Conservation (phyloP, 129 eudicot species). For the Chrysanthemum makinoi region DNA sequence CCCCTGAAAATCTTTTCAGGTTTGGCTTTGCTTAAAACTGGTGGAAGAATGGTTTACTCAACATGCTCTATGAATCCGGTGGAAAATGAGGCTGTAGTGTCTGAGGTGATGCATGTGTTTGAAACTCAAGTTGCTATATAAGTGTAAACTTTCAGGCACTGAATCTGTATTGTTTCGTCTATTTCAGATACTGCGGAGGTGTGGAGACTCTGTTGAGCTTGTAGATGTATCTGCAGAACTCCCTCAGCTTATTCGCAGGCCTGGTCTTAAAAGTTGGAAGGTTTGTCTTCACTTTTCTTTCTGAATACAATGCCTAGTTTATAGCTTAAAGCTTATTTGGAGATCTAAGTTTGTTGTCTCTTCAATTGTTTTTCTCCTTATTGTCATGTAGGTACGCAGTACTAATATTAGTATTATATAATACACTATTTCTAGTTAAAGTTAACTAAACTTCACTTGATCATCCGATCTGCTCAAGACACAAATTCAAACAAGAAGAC, state of each 20-base stretch:
- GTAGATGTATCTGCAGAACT: slow-evolving; percentile 86
- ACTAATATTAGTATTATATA: neutral
- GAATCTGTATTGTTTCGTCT: slow-evolving; percentile 11
- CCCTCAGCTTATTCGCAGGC: slow-evolving; percentile 88
- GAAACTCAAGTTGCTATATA: slow-evolving; percentile 24
- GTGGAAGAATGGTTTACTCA: slow-evolving; percentile 97
- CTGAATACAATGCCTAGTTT: neutral
- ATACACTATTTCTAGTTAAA: neutral
- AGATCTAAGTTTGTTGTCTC: neutral
- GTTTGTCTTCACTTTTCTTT: slow-evolving; percentile 35
- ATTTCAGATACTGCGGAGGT: slow-evolving; percentile 73
- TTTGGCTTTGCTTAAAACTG: slow-evolving; percentile 83
- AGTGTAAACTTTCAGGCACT: neutral
- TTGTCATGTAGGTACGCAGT: neutral
- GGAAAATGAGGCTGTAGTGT: slow-evolving; percentile 98
- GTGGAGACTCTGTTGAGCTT: slow-evolving; percentile 82
- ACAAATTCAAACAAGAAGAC: neutral
- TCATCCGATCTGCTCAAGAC: neutral
- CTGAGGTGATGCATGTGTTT: slow-evolving; percentile 60
- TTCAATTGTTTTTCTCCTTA: neutral
- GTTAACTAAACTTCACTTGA: neutral
- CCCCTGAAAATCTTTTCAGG: slow-evolving; percentile 43
- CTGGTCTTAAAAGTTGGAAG: slow-evolving; percentile 97
- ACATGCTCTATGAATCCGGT: slow-evolving; percentile 99
- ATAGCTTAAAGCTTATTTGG: slow-evolving; percentile 1